Percentiles rank a stretch among this genome's conserved stretches.
These are phyloP conservation scores for Pythium chondricola DNA, from an alignment of 352 stramenopile genomes.

Conservation along the genomic window DNA sequence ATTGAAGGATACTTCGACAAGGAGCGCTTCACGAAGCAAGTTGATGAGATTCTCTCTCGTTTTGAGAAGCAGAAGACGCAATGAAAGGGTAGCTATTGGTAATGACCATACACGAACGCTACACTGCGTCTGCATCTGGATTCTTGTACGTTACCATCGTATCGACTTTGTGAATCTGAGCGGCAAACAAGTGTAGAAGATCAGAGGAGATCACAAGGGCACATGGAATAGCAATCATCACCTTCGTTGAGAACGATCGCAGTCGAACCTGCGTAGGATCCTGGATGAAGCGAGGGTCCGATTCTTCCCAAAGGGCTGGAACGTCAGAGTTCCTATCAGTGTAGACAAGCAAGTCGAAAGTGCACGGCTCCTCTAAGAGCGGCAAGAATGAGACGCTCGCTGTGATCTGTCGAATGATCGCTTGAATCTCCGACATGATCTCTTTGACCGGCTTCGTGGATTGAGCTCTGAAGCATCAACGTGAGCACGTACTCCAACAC, in stretches of 20 bases:
- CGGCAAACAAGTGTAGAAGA: conserved; percentile 14
- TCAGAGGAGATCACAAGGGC: conserved; percentile 8
- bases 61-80: conserved; percentile 75
- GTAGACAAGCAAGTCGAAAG: conserved; percentile 99
- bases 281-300: conserved; percentile 96
- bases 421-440: conserved; percentile 98
- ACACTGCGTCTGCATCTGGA: conserved; percentile 68
- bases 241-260: conserved; percentile 97
- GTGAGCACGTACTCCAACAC: neutral
- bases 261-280: conserved; percentile 97
- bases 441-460: conserved; percentile 84
- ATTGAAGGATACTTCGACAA: conserved; percentile 83
- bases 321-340: conserved; percentile 95
- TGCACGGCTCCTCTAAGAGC: conserved; percentile 96
- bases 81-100: too few relatives aligned
- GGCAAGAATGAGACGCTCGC: conserved; percentile 98
- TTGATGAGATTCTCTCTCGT: conserved; percentile 47
- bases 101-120: too few relatives aligned
- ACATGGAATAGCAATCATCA: neutral
- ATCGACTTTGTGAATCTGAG: conserved; percentile 96
- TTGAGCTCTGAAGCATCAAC: conserved; percentile 14
- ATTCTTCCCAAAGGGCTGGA: conserved; percentile 96
- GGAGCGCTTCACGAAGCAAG: conserved; percentile 62
- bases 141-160: conserved; percentile 97
- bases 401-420: conserved; percentile 99